phyloP scores from a whole-genome alignment of 2,329 filamentous ascomycete species.

The Ceratocystis smalleyi region DNA sequence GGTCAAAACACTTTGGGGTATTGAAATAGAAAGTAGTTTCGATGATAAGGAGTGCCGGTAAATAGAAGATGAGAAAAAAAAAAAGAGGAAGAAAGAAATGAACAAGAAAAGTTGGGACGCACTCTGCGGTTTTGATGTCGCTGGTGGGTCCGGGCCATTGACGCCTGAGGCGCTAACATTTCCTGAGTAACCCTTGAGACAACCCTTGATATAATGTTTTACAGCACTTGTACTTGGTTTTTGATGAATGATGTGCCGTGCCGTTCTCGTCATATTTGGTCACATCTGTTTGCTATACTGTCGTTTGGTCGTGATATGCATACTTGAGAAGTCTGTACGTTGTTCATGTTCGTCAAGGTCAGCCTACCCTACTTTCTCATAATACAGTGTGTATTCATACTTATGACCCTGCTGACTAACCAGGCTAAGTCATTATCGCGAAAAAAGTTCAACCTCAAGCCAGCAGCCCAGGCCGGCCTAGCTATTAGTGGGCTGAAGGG shows the following conservation, averaged over 20 bases:
- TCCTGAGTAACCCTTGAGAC: background rate
- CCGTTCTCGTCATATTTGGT: too few species aligned
- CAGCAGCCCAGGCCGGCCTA: background rate
- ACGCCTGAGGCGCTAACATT: background rate
- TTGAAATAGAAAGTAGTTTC: slow-evolving; percentile 43
- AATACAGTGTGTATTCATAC: background rate
- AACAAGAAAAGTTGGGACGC: slow-evolving; percentile 18
- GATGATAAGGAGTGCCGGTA: slow-evolving; percentile 94
- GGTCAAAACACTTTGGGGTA: slow-evolving; percentile 66
- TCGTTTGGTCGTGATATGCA: too few species aligned
- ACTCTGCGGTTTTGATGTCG: slow-evolving; percentile 12
- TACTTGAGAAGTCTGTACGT: too few species aligned
- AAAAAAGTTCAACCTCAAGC: slow-evolving; percentile 17
- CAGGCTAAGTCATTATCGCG: slow-evolving; percentile 9
- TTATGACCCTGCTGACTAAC: slow-evolving; percentile 15
- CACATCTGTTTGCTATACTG: too few species aligned
- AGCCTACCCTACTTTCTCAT: too few species aligned
- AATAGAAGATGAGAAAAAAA: slow-evolving; percentile 29
- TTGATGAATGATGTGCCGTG: background rate
- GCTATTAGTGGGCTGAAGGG: slow-evolving; percentile 8
- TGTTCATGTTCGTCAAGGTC: too few species aligned
- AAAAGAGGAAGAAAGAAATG: slow-evolving; percentile 23
- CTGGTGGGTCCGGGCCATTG: background rate
- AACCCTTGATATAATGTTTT: background rate
- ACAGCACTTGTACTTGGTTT: too few species aligned